Conservation (phyloP, 495 filamentous ascomycete genomes). For the Aspergillus heteromorphus region DNA sequence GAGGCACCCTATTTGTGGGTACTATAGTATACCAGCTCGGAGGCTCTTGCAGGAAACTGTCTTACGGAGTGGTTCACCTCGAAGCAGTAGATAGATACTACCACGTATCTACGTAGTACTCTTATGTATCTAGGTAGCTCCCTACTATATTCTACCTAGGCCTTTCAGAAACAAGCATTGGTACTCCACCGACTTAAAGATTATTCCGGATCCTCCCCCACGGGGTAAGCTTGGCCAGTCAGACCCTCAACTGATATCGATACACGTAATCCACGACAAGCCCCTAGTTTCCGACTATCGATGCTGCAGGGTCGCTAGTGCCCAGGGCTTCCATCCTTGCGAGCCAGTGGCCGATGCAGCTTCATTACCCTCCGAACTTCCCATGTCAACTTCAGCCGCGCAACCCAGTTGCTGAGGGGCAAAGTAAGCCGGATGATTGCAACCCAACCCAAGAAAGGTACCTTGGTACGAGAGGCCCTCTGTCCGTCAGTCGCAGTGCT, state of each 20-base stretch:
- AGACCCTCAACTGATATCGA: background rate
- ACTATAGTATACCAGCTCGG: no score
- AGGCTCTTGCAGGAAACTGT: no score
- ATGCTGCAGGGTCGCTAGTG: background rate
- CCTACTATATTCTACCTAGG: background rate
- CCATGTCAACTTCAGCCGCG: background rate
- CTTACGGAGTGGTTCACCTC: no score
- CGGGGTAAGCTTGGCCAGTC: conserved; percentile 2
- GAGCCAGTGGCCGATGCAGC: background rate
- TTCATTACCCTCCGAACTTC: background rate
- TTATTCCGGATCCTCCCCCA: conserved; percentile 7
- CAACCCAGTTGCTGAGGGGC: background rate
- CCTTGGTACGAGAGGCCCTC: no score
- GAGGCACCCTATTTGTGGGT: no score
- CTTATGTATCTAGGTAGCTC: no score
- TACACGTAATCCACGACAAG: background rate
- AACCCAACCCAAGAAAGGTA: no score
- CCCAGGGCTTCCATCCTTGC: background rate
- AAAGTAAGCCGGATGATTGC: no score
- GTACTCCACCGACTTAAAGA: background rate
- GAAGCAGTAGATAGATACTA: no score
- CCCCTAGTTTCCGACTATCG: background rate
- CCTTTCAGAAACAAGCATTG: background rate
- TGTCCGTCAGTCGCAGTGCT: no score
- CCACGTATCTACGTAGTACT: no score